Evolutionary conservation across 148 eudicot species (phyloP).

Genomic region (Heliosperma pusillum): DNA sequence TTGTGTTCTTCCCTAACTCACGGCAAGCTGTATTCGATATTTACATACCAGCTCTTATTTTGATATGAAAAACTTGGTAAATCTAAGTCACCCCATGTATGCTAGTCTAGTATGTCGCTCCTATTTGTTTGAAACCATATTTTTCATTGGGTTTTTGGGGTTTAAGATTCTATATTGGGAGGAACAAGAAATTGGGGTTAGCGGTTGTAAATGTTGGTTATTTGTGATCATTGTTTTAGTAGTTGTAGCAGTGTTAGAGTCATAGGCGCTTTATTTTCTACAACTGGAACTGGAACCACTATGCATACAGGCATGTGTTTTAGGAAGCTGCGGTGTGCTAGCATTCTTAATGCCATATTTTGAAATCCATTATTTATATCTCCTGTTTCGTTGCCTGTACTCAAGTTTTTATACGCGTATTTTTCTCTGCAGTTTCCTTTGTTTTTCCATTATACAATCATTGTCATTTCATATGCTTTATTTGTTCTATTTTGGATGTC

Average conservation of each 20-base stretch:
- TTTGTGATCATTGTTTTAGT: background rate
- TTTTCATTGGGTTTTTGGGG: background rate
- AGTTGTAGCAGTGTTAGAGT: background rate
- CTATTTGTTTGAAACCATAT: background rate
- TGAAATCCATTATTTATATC: too few relatives aligned
- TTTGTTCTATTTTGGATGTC: too few relatives aligned
- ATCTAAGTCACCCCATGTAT: background rate
- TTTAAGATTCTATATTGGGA: background rate
- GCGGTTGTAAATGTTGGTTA: background rate
- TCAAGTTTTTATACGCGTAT: too few relatives aligned
- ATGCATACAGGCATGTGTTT: background rate
- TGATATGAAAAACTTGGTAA: conserved; percentile 14
- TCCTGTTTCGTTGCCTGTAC: background rate
- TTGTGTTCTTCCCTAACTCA: conserved; percentile 23
- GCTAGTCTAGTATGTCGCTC: conserved; percentile 4
- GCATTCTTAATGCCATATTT: background rate
- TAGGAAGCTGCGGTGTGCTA: background rate
- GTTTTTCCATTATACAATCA: too few relatives aligned
- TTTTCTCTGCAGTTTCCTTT: too few relatives aligned
- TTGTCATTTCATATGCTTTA: too few relatives aligned
- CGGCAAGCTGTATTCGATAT: conserved; percentile 25
- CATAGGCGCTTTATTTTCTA: background rate
- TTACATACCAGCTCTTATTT: conserved; percentile 18
- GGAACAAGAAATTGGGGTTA: background rate
- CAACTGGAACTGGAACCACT: background rate